Percentiles rank a stretch among this genome's conserved stretches.
Evolutionary conservation across 345 rosid genomes (phyloP).

Genomic region (Citrus reticulata): DNA sequence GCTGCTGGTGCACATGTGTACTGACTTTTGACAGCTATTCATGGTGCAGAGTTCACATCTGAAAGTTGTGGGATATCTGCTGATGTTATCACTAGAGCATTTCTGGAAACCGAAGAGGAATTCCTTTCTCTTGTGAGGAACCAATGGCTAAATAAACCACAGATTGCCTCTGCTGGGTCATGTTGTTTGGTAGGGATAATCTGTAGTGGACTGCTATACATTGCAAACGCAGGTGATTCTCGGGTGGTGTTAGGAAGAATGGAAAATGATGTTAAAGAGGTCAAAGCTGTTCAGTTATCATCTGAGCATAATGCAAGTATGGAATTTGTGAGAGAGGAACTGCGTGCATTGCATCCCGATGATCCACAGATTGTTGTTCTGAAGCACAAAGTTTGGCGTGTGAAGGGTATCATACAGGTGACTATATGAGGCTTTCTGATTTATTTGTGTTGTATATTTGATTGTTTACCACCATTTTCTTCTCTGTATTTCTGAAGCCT

Average conservation of each 20-base stretch:
- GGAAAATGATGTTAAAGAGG: slow-evolving; percentile 45
- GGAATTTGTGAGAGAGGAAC: slow-evolving; percentile 89
- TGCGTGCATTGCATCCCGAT: slow-evolving; percentile 82
- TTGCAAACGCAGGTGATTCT: slow-evolving; percentile 97
- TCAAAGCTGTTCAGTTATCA: slow-evolving; percentile 83
- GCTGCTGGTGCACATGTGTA: slow-evolving; percentile 33
- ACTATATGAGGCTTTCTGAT: not conserved
- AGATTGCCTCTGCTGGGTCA: slow-evolving; percentile 91
- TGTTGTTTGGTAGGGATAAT: slow-evolving; percentile 90
- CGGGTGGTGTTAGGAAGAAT: slow-evolving; percentile 78
- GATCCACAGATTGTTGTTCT: slow-evolving; percentile 92
- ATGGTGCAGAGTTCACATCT: slow-evolving; percentile 75
- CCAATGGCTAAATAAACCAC: slow-evolving; percentile 69
- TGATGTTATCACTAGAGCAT: slow-evolving; percentile 75
- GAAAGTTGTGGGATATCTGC: slow-evolving; percentile 85
- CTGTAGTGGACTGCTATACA: slow-evolving; percentile 69
- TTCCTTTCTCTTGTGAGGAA: slow-evolving; percentile 72
- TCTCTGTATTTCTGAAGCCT: not conserved
- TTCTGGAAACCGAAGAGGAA: slow-evolving; percentile 84
- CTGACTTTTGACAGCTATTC: slow-evolving; percentile 40
- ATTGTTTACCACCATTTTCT: not conserved
- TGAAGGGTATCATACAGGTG: slow-evolving; percentile 96
- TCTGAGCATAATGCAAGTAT: slow-evolving; percentile 84
- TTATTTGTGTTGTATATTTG: not conserved
- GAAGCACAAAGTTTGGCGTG: slow-evolving; percentile 96